Conservation (phyloP, 2,329 filamentous ascomycete species). For the Didymella segeticola region DNA sequence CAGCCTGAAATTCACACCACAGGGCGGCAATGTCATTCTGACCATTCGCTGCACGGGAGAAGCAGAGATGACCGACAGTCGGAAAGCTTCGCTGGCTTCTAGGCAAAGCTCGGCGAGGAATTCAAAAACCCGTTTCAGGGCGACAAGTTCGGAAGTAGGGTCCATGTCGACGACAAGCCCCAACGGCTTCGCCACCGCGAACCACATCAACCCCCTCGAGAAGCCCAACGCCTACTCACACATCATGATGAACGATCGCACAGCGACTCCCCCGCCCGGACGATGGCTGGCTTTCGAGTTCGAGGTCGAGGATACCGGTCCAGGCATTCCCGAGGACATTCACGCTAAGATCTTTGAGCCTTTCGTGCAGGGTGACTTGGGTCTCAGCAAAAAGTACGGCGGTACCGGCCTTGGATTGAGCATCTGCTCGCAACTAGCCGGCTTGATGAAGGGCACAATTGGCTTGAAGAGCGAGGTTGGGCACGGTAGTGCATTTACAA, state of each 20-base stretch:
- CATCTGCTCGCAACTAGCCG: constrained; percentile 86
- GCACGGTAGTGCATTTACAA: constrained; percentile 79
- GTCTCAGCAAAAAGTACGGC: constrained; percentile 86
- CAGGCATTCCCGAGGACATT: constrained; percentile 79
- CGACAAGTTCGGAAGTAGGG: constrained; percentile 42
- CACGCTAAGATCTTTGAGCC: constrained; percentile 89
- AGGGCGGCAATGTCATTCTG: constrained; percentile 76
- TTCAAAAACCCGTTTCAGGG: constrained; percentile 38
- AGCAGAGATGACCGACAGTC: constrained; percentile 50
- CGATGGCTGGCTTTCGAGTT: constrained; percentile 82
- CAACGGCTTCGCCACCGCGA: constrained; percentile 50
- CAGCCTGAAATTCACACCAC: constrained; percentile 86
- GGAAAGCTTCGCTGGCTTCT: constrained; percentile 56
- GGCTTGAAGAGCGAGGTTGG: constrained; percentile 73
- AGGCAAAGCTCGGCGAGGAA: constrained; percentile 48
- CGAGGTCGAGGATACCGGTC: constrained; percentile 86
- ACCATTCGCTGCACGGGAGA: constrained; percentile 77
- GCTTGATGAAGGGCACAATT: constrained; percentile 81
- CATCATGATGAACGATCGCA: constrained; percentile 45
- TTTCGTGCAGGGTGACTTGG: constrained; percentile 91
- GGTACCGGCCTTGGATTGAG: constrained; percentile 87
- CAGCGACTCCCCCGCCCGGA: constrained; percentile 61
- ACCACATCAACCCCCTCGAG: constrained; percentile 53
- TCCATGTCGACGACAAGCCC: constrained; percentile 37
- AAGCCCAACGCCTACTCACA: constrained; percentile 46